Conservation (phyloP, 2,329 filamentous ascomycete genomes). For the Aspergillus sp. region DNA sequence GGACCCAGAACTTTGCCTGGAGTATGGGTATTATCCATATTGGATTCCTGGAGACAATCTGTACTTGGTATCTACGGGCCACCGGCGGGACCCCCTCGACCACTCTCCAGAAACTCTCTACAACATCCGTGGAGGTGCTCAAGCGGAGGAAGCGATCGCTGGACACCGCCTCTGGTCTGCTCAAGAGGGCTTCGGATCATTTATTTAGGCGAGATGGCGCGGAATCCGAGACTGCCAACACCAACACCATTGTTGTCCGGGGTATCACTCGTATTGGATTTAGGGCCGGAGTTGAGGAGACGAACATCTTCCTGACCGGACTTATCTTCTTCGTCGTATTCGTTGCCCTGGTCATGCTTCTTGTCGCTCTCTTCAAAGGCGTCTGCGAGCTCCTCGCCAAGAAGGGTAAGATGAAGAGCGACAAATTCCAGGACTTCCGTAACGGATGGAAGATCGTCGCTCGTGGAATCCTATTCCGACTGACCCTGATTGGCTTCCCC, state of each 20-base stretch:
- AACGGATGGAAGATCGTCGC: constrained; percentile 90
- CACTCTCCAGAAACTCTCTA: constrained; percentile 69
- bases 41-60: constrained; percentile 81
- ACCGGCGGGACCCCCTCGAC: constrained; percentile 83
- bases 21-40: constrained; percentile 93
- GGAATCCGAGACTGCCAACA: constrained; percentile 45
- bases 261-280: constrained; percentile 91
- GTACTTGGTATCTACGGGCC: constrained; percentile 92
- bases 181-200: constrained; percentile 38
- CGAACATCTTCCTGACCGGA: constrained; percentile 91
- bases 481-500: constrained; percentile 86
- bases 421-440: constrained; percentile 90
- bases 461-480: constrained; percentile 89
- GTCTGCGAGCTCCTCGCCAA: constrained; percentile 73
- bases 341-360: constrained; percentile 68
- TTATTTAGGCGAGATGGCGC: constrained; percentile 50
- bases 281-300: constrained; percentile 76
- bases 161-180: constrained; percentile 29
- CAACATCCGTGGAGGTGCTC: constrained; percentile 78
- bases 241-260: constrained; percentile 55
- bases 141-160: constrained; percentile 54
- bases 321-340: constrained; percentile 86
- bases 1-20: constrained; percentile 98
- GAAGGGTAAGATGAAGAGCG: constrained; percentile 72
- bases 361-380: constrained; percentile 76